Base-by-base conservation (phyloP, 331 rosid species). In the Spiraea crenata region DNA sequence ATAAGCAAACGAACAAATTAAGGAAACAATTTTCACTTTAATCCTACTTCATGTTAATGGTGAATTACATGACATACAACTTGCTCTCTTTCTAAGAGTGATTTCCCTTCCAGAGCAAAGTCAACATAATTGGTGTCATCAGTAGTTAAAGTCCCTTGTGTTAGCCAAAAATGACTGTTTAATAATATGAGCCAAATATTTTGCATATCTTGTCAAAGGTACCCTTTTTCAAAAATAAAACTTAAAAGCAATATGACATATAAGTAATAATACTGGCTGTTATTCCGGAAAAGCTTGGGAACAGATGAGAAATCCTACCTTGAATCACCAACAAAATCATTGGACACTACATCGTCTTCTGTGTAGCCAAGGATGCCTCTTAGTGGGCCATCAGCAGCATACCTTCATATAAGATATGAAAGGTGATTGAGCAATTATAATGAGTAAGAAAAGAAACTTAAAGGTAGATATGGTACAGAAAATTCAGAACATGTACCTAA, bases 321-420 rank as follows among this genome's bases (percentile, higher is more conserved):
- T 42, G 97, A 81, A 80, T 93, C 99, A 70, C 99, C 99, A 16
- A 93, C 84, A 37, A 93, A 93, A 84, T 93, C 97, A 76, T 84
- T 93, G 62, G 97, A 93, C 75, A 93, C 99, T 20, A 93, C 97
- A 74, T 93, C 99, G 75, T 93, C 99, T 19, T 93, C 99, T 5
- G 96, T 90, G 82, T 89, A 93, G 57, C 99, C 99, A 48, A 90
- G 97, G 80, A 93, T 93, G 81, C 99, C 99, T 61, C 65, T 85
- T 56, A 93, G 80, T 17, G 85, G 82, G 54, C 96, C 97, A 81
- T 93, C 96, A 5, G 99, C 85, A 13, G 99, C 99, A 80, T 69
- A 50, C 90, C 99, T 93, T 79, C 52, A 52, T 67, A 42, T 67
- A 50, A 50, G 41, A 74, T 75, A 54, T 13, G 25, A 73, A 38